A percentile compares a stretch with the other conserved stretches of the same genome.
phyloP scores from a whole-genome alignment of 2,329 filamentous ascomycete genomes.

The Fusarium illudens region DNA sequence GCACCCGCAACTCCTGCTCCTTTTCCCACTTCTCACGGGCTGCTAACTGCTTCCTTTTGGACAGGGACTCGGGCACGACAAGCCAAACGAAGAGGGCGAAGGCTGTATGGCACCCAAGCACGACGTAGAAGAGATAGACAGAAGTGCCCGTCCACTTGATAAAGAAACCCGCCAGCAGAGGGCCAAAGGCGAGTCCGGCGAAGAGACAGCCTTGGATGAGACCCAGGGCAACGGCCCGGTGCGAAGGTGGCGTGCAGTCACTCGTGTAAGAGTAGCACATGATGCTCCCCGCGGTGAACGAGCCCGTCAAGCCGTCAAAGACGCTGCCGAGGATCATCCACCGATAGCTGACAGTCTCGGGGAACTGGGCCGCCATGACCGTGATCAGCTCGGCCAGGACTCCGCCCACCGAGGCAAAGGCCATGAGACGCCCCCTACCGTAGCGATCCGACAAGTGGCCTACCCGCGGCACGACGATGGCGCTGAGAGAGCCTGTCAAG shows the following conservation, averaged over 20 bases:
- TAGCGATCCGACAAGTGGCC: constrained; percentile 88
- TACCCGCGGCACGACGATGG: constrained; percentile 81
- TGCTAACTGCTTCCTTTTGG: constrained; percentile 71
- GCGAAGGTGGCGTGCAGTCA: constrained; percentile 84
- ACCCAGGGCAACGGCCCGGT: constrained; percentile 83
- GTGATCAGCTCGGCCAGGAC: constrained; percentile 78
- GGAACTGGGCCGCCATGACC: constrained; percentile 79
- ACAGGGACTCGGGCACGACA: constrained; percentile 84
- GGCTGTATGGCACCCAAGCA: constrained; percentile 73
- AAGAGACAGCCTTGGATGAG: constrained; percentile 92
- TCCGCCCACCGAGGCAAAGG: constrained; percentile 77
- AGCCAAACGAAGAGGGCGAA: constrained; percentile 79
- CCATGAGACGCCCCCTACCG: constrained; percentile 79
- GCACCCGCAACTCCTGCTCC: constrained; percentile 52
- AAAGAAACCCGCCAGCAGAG: constrained; percentile 80
- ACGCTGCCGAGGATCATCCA: constrained; percentile 80
- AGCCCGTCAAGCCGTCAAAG: constrained; percentile 85
- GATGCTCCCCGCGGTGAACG: constrained; percentile 82
- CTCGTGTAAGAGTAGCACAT: constrained; percentile 86
- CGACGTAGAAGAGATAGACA: constrained; percentile 88
- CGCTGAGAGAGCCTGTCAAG: constrained; percentile 78
- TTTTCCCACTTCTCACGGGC: constrained; percentile 73
- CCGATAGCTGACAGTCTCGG: constrained; percentile 76
- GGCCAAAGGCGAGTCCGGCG: constrained; percentile 86
- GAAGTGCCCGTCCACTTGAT: constrained; percentile 78